These are phyloP conservation scores for Candida silvicultrix DNA, from an alignment of 805 yeast species.

Conservation along the genomic window DNA sequence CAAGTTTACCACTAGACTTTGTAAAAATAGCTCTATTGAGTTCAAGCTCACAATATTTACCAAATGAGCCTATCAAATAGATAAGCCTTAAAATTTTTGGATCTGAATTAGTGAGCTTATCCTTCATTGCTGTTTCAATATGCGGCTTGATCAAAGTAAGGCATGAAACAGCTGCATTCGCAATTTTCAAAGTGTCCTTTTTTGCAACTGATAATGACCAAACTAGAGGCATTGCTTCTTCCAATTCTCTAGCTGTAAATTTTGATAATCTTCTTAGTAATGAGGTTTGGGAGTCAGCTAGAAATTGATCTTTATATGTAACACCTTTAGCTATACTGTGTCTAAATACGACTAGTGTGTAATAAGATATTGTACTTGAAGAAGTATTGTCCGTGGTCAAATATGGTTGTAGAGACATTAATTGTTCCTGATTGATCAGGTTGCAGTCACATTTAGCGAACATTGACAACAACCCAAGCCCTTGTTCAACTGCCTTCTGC, in stretches of 20 bases:
- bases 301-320: conserved; percentile 44
- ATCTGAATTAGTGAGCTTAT: conserved; percentile 28
- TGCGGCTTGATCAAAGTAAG: conserved; percentile 44
- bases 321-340: conserved; percentile 37
- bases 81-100: conserved; percentile 49
- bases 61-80: conserved; percentile 64
- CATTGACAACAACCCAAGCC: conserved; percentile 46
- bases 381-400: conserved; percentile 41
- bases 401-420: conserved; percentile 59
- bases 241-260: conserved; percentile 51
- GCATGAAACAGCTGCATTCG: conserved; percentile 61
- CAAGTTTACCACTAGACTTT: conserved; percentile 24
- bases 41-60: conserved; percentile 61
- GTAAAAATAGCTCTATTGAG: conserved; percentile 31
- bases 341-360: conserved; percentile 49
- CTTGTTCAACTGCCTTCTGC: conserved; percentile 24
- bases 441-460: conserved; percentile 47
- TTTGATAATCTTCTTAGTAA: conserved; percentile 54
- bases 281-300: conserved; percentile 41
- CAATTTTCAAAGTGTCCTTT: conserved; percentile 40
- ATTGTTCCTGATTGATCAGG: conserved; percentile 60
- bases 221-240: conserved; percentile 68
- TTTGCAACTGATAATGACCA: conserved; percentile 48
- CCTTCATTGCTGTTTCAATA: conserved; percentile 23
- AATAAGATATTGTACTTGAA: conserved; percentile 35